A percentile compares a stretch with the other conserved stretches of the same genome.
These are phyloP conservation scores for Martiniozyma asiatica DNA, from an alignment of 1,139 yeast species.

Conservation along the genomic window DNA sequence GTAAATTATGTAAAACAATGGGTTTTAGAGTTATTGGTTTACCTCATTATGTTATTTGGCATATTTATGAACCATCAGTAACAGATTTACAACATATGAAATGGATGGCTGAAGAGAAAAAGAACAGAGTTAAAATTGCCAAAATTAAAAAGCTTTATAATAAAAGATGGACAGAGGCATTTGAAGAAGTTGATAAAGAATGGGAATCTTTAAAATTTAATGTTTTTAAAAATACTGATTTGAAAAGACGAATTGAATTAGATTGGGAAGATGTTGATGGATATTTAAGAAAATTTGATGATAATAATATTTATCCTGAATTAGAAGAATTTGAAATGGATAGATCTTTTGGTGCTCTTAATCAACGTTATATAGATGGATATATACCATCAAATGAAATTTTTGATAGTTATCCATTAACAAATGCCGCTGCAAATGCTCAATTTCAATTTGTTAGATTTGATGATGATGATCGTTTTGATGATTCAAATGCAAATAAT, in stretches of 20 bases:
- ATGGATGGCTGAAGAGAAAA: conserved; percentile 34
- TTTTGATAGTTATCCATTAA: conserved; percentile 15
- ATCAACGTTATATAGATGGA: conserved; percentile 10
- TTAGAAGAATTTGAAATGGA: no score
- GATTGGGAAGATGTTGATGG: conserved; percentile 30
- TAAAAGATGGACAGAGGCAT: conserved; percentile 26
- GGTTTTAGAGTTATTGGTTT: conserved; percentile 27
- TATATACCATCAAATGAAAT: conserved; percentile 15
- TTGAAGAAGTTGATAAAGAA: conserved; percentile 25
- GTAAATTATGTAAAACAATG: conserved; percentile 29
- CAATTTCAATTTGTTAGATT: conserved; percentile 9
- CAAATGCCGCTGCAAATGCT: conserved; percentile 15
- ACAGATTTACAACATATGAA: conserved; percentile 36
- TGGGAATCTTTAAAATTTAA: conserved; percentile 26
- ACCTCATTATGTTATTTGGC: conserved; percentile 33
- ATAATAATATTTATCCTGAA: conserved; percentile 4
- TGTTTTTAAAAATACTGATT: conserved; percentile 21
- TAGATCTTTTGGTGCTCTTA: no score
- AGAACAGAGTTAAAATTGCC: conserved; percentile 25
- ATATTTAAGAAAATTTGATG: conserved; percentile 17
- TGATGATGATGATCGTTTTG: conserved; percentile 6
- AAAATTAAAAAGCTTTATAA: conserved; percentile 25
- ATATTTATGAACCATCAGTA: conserved; percentile 31
- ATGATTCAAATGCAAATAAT: conserved; percentile 2
- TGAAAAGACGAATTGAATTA: conserved; percentile 22